A percentile compares a stretch with the other conserved stretches of the same genome.
Conservation (phyloP, 305 asterid species). For the Rubia balearica region DNA sequence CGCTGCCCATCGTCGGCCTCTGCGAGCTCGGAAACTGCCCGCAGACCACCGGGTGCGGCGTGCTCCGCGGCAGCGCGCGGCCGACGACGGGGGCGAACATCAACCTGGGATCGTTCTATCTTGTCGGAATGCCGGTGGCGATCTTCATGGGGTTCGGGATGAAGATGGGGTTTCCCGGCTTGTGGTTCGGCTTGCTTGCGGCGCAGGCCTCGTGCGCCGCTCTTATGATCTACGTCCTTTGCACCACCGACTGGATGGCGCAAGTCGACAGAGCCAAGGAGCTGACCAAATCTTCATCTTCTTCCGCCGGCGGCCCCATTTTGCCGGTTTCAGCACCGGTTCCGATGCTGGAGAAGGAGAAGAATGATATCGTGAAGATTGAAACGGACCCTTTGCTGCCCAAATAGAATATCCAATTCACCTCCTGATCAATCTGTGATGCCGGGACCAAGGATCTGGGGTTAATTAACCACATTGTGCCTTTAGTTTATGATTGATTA, state of each 20-base stretch:
- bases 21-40: conserved; percentile 97
- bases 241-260: conserved; percentile 57
- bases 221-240: conserved; percentile 53
- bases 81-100: conserved; percentile 76
- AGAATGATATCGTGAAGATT: conserved; percentile 17
- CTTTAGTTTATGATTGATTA: conserved; percentile 16
- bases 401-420: too few species aligned
- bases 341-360: neutral
- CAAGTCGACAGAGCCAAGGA: conserved; percentile 65
- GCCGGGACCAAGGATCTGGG: too few species aligned
- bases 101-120: conserved; percentile 69
- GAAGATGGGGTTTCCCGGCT: conserved; percentile 66
- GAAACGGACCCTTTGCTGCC: conserved; percentile 58
- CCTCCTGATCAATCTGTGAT: too few species aligned
- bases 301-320: conserved; percentile 1
- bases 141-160: conserved; percentile 56
- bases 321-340: conserved; percentile 31
- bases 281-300: conserved; percentile 32
- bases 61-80: conserved; percentile 72
- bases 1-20: conserved; percentile 74
- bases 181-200: conserved; percentile 84
- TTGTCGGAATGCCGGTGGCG: conserved; percentile 87
- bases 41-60: conserved; percentile 91
- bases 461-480: conserved; percentile 23
- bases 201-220: conserved; percentile 77